These are phyloP conservation scores for Vitellaria paradoxa DNA, from an alignment of 179 eudicot species.

Conservation along the genomic window DNA sequence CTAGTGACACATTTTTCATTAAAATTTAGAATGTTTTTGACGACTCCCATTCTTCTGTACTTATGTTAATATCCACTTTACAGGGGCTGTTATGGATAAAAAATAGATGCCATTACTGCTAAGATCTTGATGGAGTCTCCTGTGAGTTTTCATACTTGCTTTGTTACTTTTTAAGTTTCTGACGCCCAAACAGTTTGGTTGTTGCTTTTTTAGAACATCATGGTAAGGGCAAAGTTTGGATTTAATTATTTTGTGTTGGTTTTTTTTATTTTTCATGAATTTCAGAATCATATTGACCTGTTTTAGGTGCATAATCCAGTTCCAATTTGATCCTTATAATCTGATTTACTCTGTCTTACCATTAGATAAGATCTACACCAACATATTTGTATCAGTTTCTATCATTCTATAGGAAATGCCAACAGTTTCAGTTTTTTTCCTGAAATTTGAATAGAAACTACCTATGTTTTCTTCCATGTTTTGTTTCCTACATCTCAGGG, in stretches of 20 bases:
- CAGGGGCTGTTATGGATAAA: conserved; percentile 6
- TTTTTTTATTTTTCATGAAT: neutral
- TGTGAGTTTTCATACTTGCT: conserved; percentile 16
- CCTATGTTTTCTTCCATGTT: neutral
- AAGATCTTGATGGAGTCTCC: conserved; percentile 15
- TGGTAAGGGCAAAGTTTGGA: neutral
- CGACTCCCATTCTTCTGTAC: too few relatives aligned
- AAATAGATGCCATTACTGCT: neutral
- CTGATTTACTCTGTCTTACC: too few relatives aligned
- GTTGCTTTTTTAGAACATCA: neutral
- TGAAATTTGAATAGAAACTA: neutral
- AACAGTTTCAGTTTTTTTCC: too few relatives aligned
- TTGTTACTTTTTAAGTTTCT: neutral
- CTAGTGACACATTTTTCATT: too few relatives aligned
- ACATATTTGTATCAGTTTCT: too few relatives aligned
- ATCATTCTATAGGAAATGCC: too few relatives aligned
- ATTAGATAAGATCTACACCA: too few relatives aligned
- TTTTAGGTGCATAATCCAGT: neutral
- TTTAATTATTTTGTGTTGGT: conserved; percentile 1
- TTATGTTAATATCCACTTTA: neutral
- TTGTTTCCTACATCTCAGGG: conserved; percentile 31
- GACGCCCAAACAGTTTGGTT: neutral
- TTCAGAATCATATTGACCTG: neutral
- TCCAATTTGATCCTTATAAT: too few relatives aligned
- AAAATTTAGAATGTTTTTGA: too few relatives aligned